A percentile compares a stretch with the other conserved stretches of the same genome.
Conservation (phyloP, 2,329 filamentous ascomycete species). For the Dothiorella sarmentorum region DNA sequence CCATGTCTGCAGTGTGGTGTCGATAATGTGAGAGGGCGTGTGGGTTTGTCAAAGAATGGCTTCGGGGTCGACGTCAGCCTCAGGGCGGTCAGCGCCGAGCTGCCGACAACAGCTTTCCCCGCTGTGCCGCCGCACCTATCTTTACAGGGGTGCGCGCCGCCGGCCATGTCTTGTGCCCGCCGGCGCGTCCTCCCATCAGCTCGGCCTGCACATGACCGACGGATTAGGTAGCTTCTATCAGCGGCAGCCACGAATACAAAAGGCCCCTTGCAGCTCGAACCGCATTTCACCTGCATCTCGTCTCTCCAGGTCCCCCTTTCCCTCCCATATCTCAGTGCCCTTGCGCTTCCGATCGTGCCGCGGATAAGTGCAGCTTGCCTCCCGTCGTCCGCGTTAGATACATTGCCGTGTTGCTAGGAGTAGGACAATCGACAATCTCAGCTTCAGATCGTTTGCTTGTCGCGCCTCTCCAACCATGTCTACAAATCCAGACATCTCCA, state of each 20-base stretch:
- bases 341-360: slow-evolving; percentile 2
- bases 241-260: slow-evolving; percentile 16
- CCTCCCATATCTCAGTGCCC: neutral
- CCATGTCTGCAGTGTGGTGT: slow-evolving; percentile 24
- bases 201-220: slow-evolving; percentile 2
- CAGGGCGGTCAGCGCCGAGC: neutral
- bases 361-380: slow-evolving; percentile 10
- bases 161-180: neutral
- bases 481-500: slow-evolving; percentile 18
- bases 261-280: slow-evolving; percentile 14
- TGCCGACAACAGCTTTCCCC: neutral
- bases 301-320: neutral
- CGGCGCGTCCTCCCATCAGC: neutral
- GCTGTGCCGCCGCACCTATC: neutral
- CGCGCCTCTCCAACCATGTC: slow-evolving; percentile 9
- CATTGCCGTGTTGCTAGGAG: slow-evolving; percentile 10
- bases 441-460: neutral
- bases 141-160: neutral
- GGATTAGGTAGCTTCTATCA: slow-evolving; percentile 10
- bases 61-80: neutral
- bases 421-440: neutral
- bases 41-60: slow-evolving; percentile 8
- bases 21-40: neutral
- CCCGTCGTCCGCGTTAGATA: slow-evolving; percentile 3
- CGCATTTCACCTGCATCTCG: slow-evolving; percentile 2